phyloP scores from a whole-genome alignment of 202 grass and related monocot genomes.

The Brachypodium distachyon region DNA sequence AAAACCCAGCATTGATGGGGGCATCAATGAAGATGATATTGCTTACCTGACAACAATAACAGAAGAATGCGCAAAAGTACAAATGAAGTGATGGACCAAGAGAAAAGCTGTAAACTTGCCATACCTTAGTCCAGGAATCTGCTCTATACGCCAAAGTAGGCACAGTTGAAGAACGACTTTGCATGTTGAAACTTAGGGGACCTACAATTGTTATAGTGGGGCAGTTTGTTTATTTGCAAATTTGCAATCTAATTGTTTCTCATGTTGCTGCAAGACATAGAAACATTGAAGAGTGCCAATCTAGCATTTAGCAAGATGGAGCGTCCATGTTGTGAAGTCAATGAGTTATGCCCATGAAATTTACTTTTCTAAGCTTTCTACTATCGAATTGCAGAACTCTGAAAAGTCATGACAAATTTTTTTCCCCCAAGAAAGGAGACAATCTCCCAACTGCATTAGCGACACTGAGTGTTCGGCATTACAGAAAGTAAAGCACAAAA shows the following conservation, averaged over 20 bases:
- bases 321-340: neutral
- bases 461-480: neutral
- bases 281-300: neutral
- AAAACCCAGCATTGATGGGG: conserved; percentile 19
- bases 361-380: neutral
- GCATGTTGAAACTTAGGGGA: conserved; percentile 26
- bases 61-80: neutral
- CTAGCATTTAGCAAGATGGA: neutral
- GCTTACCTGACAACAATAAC: conserved; percentile 4
- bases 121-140: conserved; percentile 32
- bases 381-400: neutral
- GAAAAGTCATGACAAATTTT: neutral
- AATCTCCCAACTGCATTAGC: neutral
- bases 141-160: conserved; percentile 17
- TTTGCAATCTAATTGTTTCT: neutral
- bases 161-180: conserved; percentile 9
- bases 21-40: conserved; percentile 36
- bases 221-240: neutral
- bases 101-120: neutral
- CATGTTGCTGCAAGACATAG: neutral
- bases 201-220: neutral
- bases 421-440: neutral
- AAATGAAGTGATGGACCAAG: neutral
- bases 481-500: neutral
- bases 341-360: neutral